Percentiles rank a stretch among this genome's conserved stretches.
Conservation (phyloP, 1,284 basidiomycete genomes). For the Dichomitus squalens region DNA sequence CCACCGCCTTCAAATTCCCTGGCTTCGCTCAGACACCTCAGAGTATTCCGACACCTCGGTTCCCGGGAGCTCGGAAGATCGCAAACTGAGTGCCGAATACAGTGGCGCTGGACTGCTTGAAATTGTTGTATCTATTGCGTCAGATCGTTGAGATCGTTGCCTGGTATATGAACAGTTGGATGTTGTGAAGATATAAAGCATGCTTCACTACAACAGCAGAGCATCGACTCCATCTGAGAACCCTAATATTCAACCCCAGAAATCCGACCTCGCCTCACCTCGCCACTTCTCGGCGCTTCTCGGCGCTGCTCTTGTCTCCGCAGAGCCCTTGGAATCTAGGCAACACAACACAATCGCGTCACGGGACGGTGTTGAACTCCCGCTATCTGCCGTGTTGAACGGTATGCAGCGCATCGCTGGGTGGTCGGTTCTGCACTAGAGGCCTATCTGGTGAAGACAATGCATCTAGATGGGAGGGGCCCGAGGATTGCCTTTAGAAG, state of each 20-base stretch:
- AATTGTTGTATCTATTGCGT: not conserved
- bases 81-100: slow-evolving; percentile 6
- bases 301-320: slow-evolving; percentile 14
- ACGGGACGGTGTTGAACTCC: slow-evolving; percentile 24
- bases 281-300: not conserved
- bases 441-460: slow-evolving; percentile 36
- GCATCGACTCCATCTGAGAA: not conserved
- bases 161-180: not conserved
- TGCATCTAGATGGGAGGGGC: not conserved
- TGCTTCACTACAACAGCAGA: not conserved
- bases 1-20: slow-evolving; percentile 13
- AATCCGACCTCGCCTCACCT: slow-evolving; percentile 4
- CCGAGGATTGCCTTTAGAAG: slow-evolving; percentile 50
- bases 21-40: slow-evolving; percentile 21
- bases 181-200: slow-evolving; percentile 1
- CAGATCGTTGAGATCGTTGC: slow-evolving; percentile 1
- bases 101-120: not conserved
- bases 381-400: slow-evolving; percentile 44
- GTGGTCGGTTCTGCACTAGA: slow-evolving; percentile 20
- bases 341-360: slow-evolving; percentile 12
- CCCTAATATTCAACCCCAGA: not conserved
- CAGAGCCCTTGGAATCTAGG: not conserved
- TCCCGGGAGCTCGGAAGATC: slow-evolving; percentile 43
- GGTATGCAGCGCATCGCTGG: slow-evolving; percentile 35
- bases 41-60: slow-evolving; percentile 36